Base-by-base conservation (phyloP, 306 rosid genomes). In the Crataegus laevigata region DNA sequence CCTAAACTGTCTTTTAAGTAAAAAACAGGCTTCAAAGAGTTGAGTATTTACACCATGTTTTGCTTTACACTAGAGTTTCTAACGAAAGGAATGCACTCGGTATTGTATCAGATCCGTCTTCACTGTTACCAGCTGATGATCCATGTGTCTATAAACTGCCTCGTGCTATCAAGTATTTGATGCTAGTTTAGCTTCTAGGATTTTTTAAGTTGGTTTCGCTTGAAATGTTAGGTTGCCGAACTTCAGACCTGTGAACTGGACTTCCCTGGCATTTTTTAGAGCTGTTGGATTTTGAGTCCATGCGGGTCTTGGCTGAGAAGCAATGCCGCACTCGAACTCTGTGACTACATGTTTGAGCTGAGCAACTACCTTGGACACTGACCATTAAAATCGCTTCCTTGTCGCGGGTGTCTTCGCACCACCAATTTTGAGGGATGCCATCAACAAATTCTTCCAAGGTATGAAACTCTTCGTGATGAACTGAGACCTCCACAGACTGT, bases 391-490 rank as follows among this genome's bases (percentile, higher is more conserved):
- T 83, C 36, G 89, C 90, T 81, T 92, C 96, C 81, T 89, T 92
- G 51, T 96, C 96, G 60, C 92, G 83, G 38, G 89, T 88, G 85
- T 92, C 97, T 81, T 92, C 99, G 65, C 80, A 83, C 98, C 92
- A 87, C 96, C 97, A 85, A 77, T 84, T 90, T 68, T 89, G 93
- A 55, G 92, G 93, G 77, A 87, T 77, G 64, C 98, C 97, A 63
- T 96, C 96, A 8, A 80, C 89, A 59, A 65, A 74, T 82, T 90
- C 98, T 85, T 90, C 97, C 3, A 73, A 69, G 25, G 87, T 38
- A 75, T 82, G 90, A 64, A 80, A 72, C 50, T 92, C 97, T 81
- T 96, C 96, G 69, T 84, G 96, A 62, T 81, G 91, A 47, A 96
- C 80, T 5, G 90, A 88, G 77, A 96, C 84, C 80, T 96, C 98